Base-by-base conservation (phyloP, 805 yeast genomes). In the Wickerhamiella shivajii region DNA sequence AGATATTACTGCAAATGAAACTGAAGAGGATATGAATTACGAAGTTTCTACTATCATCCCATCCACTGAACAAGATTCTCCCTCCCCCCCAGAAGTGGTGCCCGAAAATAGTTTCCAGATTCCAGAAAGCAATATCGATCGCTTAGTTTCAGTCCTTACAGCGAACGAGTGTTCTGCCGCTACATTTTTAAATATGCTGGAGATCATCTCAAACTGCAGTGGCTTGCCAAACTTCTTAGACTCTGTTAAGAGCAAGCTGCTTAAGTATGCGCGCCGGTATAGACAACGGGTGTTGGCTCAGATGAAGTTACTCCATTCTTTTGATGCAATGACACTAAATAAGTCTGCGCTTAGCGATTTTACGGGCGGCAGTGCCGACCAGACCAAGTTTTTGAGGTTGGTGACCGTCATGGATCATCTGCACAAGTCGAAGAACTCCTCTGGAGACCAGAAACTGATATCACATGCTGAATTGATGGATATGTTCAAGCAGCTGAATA, bases 401-500 rank as follows among this genome's bases (percentile, higher is more conserved):
- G 61, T 85, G 39, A 84, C 96, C 1, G 93, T 95, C 0, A 63
- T 85, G 38, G 95, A 85, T 46, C 81, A 77, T 44, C 61, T 85
- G 49, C 77, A 70, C 52, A 81, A 74, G 33, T 49, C 61, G 1
- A 56, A 35, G 19, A 28, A 29, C 5, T 20, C 27, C 13, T 5
- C n/a, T 4, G 11, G 13, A 3, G 46, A 49, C 24, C 48, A 50
- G 10, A 31, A 29, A 16, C 39, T 29, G 17, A 21, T 21, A 7
- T 33, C 37, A 44, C 47, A 31, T 38, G 45, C 49, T 22, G 46
- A 44, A 15, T 30, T 41, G 16, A 39, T 44, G 13, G 41, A 43
- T 33, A 29, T 43, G 1, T 55, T 80, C 50, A 67, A 69, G 39
- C 63, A 63, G 18, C 66, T 84, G 46, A 70, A 78, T 3, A 57